Evolutionary conservation across 495 filamentous ascomycete genomes (phyloP), one percentile per base, ranked within the genome.

Genomic region (Wilcoxina mikolae): DNA sequence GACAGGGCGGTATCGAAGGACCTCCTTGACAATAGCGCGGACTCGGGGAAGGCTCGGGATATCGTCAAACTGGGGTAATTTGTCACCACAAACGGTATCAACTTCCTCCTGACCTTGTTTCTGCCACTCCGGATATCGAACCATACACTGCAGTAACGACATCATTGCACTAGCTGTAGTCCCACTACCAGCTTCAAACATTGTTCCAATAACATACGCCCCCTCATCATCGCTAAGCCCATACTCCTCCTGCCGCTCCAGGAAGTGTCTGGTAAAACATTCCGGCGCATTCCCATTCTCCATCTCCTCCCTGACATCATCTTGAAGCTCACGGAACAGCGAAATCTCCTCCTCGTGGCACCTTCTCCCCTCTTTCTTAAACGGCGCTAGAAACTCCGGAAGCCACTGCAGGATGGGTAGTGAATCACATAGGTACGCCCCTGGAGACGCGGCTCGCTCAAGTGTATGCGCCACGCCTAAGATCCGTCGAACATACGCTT

Each of bases 1-100:
- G 0, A 73, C 67, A 1, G 74, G 74, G 11, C 74, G 68, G 75
- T 74, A 77, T 0, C 76, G 70, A 17, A 78, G 62, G 0, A 72
- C 67, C 55, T 79, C 76, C 10, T 73, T 71, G 7, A 75, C 67
- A 9, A 78, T 66, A 11, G 75, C 74, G 24, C 66, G 56, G 0
- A 74, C 55, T 24, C 73, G 76, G 10, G 72, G 66, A 0, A 79
- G 60, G 3, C 66, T 67, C 3, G 60, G 56, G 10, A 71, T 52
- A 58, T 79, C 75, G 25, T 74, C 69, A 51, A 72, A 35, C 15
- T 7, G 7, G 15, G 31, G 31, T 15, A 35, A 15, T 15, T 15
- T 7, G 15, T 35, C 31, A 35, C 31, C 31, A 7, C 7, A 7
- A 35, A 35, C 31, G 7, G 7, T 35, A 35, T 35, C 31, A 15